Conservation (phyloP, 2,329 filamentous ascomycete genomes). For the Aspergillus sojae region DNA sequence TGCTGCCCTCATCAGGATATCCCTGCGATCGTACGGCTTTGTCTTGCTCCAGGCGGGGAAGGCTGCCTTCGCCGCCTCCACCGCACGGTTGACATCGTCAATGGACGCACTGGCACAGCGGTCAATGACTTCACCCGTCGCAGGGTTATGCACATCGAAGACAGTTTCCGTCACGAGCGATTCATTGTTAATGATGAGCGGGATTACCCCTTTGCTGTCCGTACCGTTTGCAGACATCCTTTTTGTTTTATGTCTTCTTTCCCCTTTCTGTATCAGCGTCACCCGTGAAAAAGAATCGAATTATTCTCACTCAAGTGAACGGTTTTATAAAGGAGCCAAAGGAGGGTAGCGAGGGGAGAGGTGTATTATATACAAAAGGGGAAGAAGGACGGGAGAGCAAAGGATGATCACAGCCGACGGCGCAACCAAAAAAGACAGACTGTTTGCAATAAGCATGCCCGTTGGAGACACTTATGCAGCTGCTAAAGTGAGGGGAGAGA, state of each 20-base stretch:
- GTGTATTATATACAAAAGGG: neutral
- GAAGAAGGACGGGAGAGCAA: slow-evolving; percentile 1
- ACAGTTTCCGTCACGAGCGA: slow-evolving; percentile 42
- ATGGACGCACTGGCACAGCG: slow-evolving; percentile 60
- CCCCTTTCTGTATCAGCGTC: neutral
- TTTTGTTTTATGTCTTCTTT: neutral
- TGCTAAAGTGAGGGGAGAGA: slow-evolving; percentile 18
- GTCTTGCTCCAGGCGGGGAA: slow-evolving; percentile 70
- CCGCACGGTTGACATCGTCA: slow-evolving; percentile 58
- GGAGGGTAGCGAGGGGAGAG: neutral
- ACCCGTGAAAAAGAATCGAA: neutral
- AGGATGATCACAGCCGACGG: neutral
- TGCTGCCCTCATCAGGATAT: slow-evolving; percentile 59
- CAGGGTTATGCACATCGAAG: slow-evolving; percentile 59
- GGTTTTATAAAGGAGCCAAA: neutral
- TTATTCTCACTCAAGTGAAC: neutral
- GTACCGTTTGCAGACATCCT: slow-evolving; percentile 13
- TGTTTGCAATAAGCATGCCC: slow-evolving; percentile 7
- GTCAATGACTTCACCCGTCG: slow-evolving; percentile 55
- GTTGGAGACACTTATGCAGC: slow-evolving; percentile 7
- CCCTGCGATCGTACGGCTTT: slow-evolving; percentile 63
- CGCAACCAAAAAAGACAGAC: slow-evolving; percentile 5
- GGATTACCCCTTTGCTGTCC: slow-evolving; percentile 29
- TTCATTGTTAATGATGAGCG: slow-evolving; percentile 49
- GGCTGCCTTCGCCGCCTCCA: slow-evolving; percentile 65